Evolutionary conservation across 2,329 filamentous ascomycete species (phyloP).

Genomic region (Aspergillus floridensis): DNA sequence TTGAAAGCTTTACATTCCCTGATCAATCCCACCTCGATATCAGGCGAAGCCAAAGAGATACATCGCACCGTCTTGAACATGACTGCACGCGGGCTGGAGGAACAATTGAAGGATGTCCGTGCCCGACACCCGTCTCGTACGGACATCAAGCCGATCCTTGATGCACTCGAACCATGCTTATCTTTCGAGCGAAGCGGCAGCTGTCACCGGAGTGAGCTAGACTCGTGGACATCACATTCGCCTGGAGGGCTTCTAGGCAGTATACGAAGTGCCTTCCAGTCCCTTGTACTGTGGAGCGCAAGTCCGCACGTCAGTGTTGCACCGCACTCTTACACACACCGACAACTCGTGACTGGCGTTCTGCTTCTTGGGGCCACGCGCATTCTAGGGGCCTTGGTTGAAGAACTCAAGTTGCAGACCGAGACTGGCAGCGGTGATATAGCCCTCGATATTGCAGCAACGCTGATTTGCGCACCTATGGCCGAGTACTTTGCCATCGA

Average conservation of each 20-base stretch:
- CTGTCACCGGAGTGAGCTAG: constrained; percentile 49
- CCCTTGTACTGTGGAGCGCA: constrained; percentile 54
- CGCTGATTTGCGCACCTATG: constrained; percentile 43
- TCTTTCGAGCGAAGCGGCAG: constrained; percentile 51
- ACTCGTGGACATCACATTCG: constrained; percentile 51
- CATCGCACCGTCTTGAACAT: constrained; percentile 60
- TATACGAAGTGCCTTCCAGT: constrained; percentile 51
- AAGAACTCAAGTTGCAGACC: constrained; percentile 44
- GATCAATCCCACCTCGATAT: constrained; percentile 56
- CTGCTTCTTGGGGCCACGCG: constrained; percentile 41
- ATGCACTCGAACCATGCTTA: constrained; percentile 51
- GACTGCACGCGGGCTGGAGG: constrained; percentile 51
- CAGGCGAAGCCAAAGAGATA: constrained; percentile 59
- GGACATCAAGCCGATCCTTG: constrained; percentile 54
- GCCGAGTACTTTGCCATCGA: constrained; percentile 41
- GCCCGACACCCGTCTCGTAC: constrained; percentile 49
- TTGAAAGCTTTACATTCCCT: constrained; percentile 57
- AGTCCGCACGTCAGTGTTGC: constrained; percentile 51
- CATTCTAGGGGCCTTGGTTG: constrained; percentile 39
- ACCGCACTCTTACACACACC: constrained; percentile 56
- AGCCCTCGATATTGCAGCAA: constrained; percentile 45
- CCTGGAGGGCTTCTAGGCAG: constrained; percentile 48
- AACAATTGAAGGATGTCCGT: constrained; percentile 52
- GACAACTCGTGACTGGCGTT: constrained; percentile 48
- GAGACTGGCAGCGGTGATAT: constrained; percentile 41